Percentiles rank a stretch among this genome's conserved stretches.
These are phyloP conservation scores for Pelargonium hybrid DNA, from an alignment of 441 rosid genomes.

Conservation along the genomic window DNA sequence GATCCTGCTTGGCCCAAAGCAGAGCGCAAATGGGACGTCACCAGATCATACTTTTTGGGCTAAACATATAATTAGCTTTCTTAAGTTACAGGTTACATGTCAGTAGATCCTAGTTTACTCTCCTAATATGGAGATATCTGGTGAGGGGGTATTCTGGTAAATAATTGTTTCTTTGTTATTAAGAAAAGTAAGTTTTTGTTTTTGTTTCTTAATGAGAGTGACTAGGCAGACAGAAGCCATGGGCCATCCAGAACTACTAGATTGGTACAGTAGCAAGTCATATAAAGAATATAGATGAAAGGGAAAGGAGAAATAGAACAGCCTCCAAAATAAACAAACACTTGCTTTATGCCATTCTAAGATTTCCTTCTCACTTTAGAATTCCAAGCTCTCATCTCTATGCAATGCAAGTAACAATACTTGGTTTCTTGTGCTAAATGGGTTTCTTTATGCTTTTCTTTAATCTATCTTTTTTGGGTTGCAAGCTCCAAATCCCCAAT, in stretches of 20 bases:
- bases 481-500: conserved; percentile 29
- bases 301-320: conserved; percentile 27
- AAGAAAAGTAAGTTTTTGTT: conserved; percentile 47
- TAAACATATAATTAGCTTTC: conserved; percentile 9
- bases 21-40: conserved; percentile 9
- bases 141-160: conserved; percentile 29
- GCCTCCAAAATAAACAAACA: conserved; percentile 43
- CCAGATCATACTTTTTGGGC: conserved; percentile 11
- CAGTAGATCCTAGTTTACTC: conserved; percentile 10
- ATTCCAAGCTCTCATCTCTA: conserved; percentile 61
- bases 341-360: conserved; percentile 52
- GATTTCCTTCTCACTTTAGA: conserved; percentile 46
- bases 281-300: conserved; percentile 40
- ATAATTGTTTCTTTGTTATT: conserved; percentile 51
- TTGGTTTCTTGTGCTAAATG: conserved; percentile 44
- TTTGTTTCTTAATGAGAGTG: conserved; percentile 27
- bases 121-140: conserved; percentile 5
- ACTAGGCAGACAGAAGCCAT: conserved; percentile 21
- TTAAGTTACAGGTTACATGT: conserved; percentile 15
- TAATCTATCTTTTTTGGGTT: conserved; percentile 21
- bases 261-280: conserved; percentile 7
- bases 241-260: conserved; percentile 13
- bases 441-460: conserved; percentile 44
- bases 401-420: conserved; percentile 35
- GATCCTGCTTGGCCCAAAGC: not conserved